phyloP scores from a whole-genome alignment of 1,284 basidiomycete genomes.

The Cutaneotrichosporon cyanovorans region DNA sequence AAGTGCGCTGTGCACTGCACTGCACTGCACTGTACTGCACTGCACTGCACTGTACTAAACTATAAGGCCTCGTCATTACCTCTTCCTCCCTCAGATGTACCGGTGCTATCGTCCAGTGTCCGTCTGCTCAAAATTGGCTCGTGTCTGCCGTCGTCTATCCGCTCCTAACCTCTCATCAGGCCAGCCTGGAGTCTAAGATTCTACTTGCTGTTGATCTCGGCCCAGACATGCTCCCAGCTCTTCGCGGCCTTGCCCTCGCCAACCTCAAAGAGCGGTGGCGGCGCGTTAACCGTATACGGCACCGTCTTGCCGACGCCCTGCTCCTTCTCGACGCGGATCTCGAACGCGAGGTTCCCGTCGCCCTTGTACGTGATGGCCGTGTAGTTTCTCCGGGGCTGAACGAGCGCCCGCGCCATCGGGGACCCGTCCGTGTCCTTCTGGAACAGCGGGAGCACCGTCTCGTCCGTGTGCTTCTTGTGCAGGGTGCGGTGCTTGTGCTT shows the following conservation, averaged over 20 bases:
- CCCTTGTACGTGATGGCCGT: constrained; percentile 63
- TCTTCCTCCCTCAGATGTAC: too few species aligned
- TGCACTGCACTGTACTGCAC: too few species aligned
- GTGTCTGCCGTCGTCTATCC: too few species aligned
- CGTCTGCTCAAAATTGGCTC: too few species aligned
- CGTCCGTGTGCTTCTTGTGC: constrained; percentile 59
- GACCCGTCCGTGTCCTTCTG: constrained; percentile 67
- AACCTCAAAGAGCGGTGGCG: constrained; percentile 23
- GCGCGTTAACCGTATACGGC: constrained; percentile 50
- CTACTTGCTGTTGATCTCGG: too few species aligned
- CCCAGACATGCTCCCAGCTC: not conserved
- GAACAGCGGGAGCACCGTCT: constrained; percentile 81
- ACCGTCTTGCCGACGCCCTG: constrained; percentile 71
- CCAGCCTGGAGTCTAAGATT: too few species aligned
- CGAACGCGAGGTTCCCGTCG: constrained; percentile 66
- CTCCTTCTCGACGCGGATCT: constrained; percentile 75
- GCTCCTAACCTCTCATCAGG: too few species aligned
- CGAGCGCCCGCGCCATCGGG: constrained; percentile 25
- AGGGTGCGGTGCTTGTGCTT: constrained; percentile 76
- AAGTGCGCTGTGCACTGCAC: too few species aligned
- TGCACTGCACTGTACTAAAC: too few species aligned
- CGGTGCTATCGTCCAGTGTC: too few species aligned
- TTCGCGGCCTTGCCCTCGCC: not conserved
- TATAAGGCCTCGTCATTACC: too few species aligned
- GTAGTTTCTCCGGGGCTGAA: constrained; percentile 74